phyloP scores from a whole-genome alignment of 495 filamentous ascomycete genomes.

The Penicillium robsamsonii region DNA sequence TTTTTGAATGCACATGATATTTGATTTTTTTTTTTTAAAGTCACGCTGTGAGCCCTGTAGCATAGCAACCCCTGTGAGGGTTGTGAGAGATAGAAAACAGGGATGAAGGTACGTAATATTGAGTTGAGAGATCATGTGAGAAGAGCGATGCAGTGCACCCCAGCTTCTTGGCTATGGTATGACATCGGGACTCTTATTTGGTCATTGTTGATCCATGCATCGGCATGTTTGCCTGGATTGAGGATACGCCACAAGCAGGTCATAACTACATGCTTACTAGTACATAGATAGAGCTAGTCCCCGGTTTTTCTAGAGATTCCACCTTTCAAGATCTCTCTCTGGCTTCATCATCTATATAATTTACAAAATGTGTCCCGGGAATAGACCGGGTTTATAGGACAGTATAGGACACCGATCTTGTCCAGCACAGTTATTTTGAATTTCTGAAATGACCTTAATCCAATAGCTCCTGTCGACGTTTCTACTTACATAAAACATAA shows the following conservation, averaged over 20 bases:
- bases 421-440: too few species aligned
- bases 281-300: too few species aligned
- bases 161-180: neutral
- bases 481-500: too few species aligned
- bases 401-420: too few species aligned
- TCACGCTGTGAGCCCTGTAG: neutral
- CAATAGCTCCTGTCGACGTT: too few species aligned
- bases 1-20: constrained; percentile 2
- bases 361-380: too few species aligned
- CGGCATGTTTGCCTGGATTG: neutral
- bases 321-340: too few species aligned
- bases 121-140: neutral
- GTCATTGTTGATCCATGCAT: neutral
- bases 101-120: neutral
- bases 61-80: neutral
- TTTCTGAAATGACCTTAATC: too few species aligned
- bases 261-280: too few species aligned
- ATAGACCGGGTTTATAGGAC: too few species aligned
- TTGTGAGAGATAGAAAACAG: neutral
- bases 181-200: neutral
- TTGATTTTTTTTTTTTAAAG: neutral
- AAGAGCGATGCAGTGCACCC: neutral
- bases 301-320: too few species aligned
- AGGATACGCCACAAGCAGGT: neutral
- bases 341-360: too few species aligned